A percentile compares a stretch with the other conserved stretches of the same genome.
Evolutionary conservation across 306 rosid species (phyloP).

Genomic region (Cyclanthera cordifolia): DNA sequence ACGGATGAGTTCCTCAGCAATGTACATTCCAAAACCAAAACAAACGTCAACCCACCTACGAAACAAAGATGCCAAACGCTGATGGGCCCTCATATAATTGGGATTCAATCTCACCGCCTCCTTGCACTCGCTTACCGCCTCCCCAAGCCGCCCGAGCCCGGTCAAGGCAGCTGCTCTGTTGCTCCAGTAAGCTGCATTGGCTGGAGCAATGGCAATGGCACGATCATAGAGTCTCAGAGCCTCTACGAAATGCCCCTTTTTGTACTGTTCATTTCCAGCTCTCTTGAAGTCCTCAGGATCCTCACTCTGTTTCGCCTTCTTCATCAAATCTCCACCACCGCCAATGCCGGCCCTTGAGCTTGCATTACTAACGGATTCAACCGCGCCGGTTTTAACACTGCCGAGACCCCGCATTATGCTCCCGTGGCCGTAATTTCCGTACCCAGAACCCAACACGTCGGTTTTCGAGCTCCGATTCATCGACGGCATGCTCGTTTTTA

Average conservation of each 20-base stretch:
- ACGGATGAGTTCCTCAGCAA: not conserved
- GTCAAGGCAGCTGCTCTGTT: conserved; percentile 92
- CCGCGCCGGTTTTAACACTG: conserved; percentile 20
- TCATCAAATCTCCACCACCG: conserved; percentile 23
- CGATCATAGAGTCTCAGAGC: conserved; percentile 70
- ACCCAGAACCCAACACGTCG: conserved; percentile 74
- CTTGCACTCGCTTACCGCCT: conserved; percentile 75
- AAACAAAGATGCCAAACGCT: conserved; percentile 70
- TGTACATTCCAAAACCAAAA: conserved; percentile 4
- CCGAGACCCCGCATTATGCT: conserved; percentile 79
- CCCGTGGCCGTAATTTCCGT: conserved; percentile 78
- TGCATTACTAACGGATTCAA: conserved; percentile 4
- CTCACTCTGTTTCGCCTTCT: conserved; percentile 27
- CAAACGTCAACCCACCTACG: conserved; percentile 41
- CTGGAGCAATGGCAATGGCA: conserved; percentile 63
- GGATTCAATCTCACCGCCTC: conserved; percentile 86
- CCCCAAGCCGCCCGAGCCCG: conserved; percentile 48
- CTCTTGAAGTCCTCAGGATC: conserved; percentile 83
- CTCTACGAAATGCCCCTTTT: conserved; percentile 52
- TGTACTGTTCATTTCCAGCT: conserved; percentile 74
- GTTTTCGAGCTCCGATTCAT: conserved; percentile 35
- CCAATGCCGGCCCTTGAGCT: conserved; percentile 13
- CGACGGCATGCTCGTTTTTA: conserved; percentile 46
- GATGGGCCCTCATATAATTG: conserved; percentile 69
- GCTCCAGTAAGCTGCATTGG: conserved; percentile 59